These are phyloP conservation scores for Naganishia vishniacii DNA, from an alignment of 768 basidiomycete species.

Conservation along the genomic window DNA sequence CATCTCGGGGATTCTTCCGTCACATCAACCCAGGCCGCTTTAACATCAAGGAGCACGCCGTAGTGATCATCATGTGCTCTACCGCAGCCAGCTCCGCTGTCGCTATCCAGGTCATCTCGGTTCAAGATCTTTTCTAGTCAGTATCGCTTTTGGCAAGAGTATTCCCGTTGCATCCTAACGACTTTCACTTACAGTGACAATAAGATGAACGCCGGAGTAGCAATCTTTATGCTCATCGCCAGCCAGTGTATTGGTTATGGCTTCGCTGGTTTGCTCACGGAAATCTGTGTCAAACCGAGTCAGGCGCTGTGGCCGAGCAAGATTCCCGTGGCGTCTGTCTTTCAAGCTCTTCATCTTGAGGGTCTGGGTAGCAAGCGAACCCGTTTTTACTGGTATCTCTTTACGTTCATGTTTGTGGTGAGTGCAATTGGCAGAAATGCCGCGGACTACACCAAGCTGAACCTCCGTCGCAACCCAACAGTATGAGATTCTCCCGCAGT, in stretches of 20 bases:
- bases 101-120: conserved; percentile 48
- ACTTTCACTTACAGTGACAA: conserved; percentile 34
- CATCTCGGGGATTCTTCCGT: conserved; percentile 34
- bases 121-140: conserved; percentile 36
- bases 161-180: conserved; percentile 17
- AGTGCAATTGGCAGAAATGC: conserved; percentile 18
- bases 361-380: conserved; percentile 38
- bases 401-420: conserved; percentile 38
- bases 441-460: conserved; percentile 23
- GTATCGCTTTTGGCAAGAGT: conserved; percentile 16
- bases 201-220: conserved; percentile 40
- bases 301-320: conserved; percentile 37
- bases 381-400: conserved; percentile 44
- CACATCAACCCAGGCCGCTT: conserved; percentile 44
- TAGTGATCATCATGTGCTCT: conserved; percentile 42
- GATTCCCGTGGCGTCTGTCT: conserved; percentile 38
- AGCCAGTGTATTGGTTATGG: conserved; percentile 43
- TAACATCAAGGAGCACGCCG: conserved; percentile 45
- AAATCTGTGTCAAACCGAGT: conserved; percentile 31
- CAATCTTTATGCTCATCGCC: conserved; percentile 43
- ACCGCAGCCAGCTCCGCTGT: conserved; percentile 46
- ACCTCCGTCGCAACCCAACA: conserved; percentile 36
- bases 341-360: conserved; percentile 46
- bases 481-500: conserved; percentile 49
- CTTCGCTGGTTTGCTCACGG: conserved; percentile 36